Evolutionary conservation across 768 basidiomycete species (phyloP).

Genomic region (Imleria badia): DNA sequence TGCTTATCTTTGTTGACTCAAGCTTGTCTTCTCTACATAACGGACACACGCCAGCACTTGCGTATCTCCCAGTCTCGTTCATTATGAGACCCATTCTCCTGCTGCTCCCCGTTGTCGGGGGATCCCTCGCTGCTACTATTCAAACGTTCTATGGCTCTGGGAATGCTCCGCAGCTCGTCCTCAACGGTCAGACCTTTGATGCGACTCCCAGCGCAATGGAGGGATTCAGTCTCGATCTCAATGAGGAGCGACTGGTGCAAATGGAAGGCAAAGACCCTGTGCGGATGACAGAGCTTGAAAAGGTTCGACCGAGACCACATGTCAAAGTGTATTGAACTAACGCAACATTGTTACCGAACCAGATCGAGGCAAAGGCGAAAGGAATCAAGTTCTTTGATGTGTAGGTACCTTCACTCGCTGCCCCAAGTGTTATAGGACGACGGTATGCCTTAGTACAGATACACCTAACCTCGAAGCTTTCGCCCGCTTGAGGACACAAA

Average conservation of each 20-base stretch:
- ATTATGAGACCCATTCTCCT: conserved; percentile 15
- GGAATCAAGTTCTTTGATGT: conserved; percentile 88
- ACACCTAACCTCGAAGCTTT: conserved; percentile 56
- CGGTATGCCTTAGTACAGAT: conserved; percentile 58
- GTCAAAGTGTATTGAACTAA: neutral
- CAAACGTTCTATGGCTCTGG: conserved; percentile 4
- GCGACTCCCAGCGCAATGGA: conserved; percentile 14
- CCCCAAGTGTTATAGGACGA: neutral
- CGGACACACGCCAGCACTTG: too few species aligned
- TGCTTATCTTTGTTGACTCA: conserved; percentile 10
- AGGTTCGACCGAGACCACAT: conserved; percentile 44
- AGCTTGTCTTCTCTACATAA: neutral
- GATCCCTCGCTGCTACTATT: conserved; percentile 21
- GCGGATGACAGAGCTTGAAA: conserved; percentile 89
- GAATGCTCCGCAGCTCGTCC: conserved; percentile 19
- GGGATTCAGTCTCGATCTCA: conserved; percentile 73
- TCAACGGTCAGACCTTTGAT: conserved; percentile 30
- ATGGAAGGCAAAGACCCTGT: conserved; percentile 67
- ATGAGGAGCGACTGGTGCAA: conserved; percentile 71
- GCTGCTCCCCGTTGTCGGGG: conserved; percentile 18
- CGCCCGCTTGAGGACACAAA: conserved; percentile 36
- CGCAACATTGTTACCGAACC: neutral
- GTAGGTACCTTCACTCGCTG: conserved; percentile 39
- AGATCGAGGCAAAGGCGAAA: conserved; percentile 77
- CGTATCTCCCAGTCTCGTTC: too few species aligned